Percentiles rank a stretch among this genome's conserved stretches.
Evolutionary conservation across 768 basidiomycete genomes (phyloP).

Genomic region (Boletus patriciae): DNA sequence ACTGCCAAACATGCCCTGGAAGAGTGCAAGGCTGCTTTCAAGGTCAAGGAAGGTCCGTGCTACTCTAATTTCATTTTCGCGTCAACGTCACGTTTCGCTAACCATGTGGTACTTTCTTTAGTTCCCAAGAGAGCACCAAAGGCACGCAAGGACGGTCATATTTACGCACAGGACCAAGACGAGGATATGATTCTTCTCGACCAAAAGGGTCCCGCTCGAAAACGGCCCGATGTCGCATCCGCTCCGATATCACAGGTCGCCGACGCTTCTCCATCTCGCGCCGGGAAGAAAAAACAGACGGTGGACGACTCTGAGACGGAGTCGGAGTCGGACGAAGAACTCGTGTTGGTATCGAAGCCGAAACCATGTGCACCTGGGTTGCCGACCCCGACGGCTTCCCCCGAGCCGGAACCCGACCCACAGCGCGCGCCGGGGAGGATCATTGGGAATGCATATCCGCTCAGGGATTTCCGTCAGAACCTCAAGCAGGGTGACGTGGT

Average conservation of each 20-base stretch:
- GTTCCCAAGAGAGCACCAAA: conserved; percentile 63
- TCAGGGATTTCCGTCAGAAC: conserved; percentile 75
- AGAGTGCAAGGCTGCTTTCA: conserved; percentile 64
- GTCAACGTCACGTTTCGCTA: background rate
- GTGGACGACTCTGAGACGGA: conserved; percentile 56
- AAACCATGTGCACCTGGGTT: conserved; percentile 26
- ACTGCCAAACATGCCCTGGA: conserved; percentile 55
- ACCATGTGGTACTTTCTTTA: conserved; percentile 25
- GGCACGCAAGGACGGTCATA: conserved; percentile 61
- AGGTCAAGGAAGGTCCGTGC: conserved; percentile 70
- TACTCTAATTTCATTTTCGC: background rate
- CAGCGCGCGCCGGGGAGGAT: conserved; percentile 69
- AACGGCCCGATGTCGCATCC: conserved; percentile 15
- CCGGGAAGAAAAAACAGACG: conserved; percentile 16
- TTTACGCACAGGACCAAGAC: conserved; percentile 59
- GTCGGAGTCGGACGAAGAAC: conserved; percentile 42
- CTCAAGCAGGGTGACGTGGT: conserved; percentile 75
- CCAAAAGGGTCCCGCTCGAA: conserved; percentile 24
- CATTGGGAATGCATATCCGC: conserved; percentile 69
- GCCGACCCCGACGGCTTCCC: conserved; percentile 56
- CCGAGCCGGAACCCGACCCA: conserved; percentile 45
- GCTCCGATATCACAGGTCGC: conserved; percentile 5
- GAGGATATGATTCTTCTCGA: conserved; percentile 61
- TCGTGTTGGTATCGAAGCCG: conserved; percentile 16
- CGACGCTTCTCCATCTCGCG: conserved; percentile 1